phyloP scores from a whole-genome alignment of 768 basidiomycete species.

The Cyathus striatus region DNA sequence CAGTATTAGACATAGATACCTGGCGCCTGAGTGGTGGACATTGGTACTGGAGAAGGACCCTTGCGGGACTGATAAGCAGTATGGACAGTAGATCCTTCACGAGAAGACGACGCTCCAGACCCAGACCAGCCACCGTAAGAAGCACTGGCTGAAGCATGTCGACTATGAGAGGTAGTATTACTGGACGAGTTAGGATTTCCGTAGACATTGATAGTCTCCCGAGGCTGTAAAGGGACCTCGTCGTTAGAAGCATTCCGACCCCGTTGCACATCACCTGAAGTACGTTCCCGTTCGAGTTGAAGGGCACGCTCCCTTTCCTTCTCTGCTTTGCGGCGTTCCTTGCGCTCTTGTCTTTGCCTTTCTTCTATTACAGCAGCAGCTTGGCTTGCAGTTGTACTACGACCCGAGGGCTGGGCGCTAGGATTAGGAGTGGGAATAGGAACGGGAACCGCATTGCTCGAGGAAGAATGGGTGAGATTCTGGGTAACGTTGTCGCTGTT shows the following conservation, averaged over 20 bases:
- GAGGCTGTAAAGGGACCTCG: background rate
- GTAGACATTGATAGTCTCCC: constrained; percentile 1
- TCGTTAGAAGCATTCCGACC: background rate
- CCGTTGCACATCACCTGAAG: constrained; percentile 3
- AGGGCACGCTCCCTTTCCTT: constrained; percentile 19
- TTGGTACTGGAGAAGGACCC: background rate
- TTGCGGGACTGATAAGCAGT: constrained; percentile 5
- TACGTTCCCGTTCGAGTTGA: constrained; percentile 14
- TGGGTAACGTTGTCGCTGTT: constrained; percentile 3
- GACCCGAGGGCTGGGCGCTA: background rate
- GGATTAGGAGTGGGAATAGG: constrained; percentile 3
- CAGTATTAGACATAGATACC: constrained; percentile 8
- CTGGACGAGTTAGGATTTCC: background rate
- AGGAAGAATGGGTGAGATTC: constrained; percentile 9
- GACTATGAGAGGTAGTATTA: background rate
- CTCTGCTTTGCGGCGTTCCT: constrained; percentile 22
- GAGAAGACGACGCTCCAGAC: background rate
- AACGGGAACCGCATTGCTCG: background rate
- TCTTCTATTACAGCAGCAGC: constrained; percentile 47
- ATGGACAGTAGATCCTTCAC: background rate
- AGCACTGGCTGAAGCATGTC: background rate
- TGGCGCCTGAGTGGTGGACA: background rate
- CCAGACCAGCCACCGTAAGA: background rate
- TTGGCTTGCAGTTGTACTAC: constrained; percentile 35
- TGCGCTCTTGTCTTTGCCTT: constrained; percentile 23